These are phyloP conservation scores for Talaromyces amestolkiae DNA, from an alignment of 2,329 filamentous ascomycete species.

Conservation along the genomic window DNA sequence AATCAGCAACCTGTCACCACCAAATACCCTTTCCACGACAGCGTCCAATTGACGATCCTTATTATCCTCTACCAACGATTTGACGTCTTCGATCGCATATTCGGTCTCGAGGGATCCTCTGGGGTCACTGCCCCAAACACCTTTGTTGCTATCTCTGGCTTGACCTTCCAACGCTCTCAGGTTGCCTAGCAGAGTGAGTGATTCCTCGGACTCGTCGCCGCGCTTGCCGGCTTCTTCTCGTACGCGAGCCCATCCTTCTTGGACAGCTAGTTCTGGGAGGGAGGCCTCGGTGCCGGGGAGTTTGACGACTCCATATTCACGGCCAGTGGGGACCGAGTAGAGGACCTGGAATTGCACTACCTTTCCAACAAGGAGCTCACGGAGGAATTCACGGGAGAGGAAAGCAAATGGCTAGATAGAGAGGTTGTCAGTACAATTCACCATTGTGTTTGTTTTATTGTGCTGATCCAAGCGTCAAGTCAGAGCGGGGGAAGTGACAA, in stretches of 20 bases:
- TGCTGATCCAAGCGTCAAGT: neutral
- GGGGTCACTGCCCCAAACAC: slow-evolving; percentile 69
- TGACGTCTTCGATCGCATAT: slow-evolving; percentile 75
- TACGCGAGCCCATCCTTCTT: slow-evolving; percentile 88
- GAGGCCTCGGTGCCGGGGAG: slow-evolving; percentile 67
- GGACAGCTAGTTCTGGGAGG: slow-evolving; percentile 78
- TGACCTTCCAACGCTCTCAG: slow-evolving; percentile 73
- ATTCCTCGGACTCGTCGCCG: slow-evolving; percentile 81
- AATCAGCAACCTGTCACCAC: slow-evolving; percentile 83
- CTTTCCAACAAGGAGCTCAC: slow-evolving; percentile 80
- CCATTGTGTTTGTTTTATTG: neutral
- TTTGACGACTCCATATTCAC: slow-evolving; percentile 81
- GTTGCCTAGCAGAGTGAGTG: slow-evolving; percentile 67
- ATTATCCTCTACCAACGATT: slow-evolving; percentile 73
- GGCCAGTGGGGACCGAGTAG: slow-evolving; percentile 79
- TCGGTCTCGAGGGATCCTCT: slow-evolving; percentile 69
- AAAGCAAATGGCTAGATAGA: slow-evolving; percentile 70
- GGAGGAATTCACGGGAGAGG: slow-evolving; percentile 89
- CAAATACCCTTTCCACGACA: slow-evolving; percentile 86
- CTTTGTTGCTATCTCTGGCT: slow-evolving; percentile 75
- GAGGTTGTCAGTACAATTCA: neutral
- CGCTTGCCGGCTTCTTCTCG: slow-evolving; percentile 84
- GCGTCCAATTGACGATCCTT: slow-evolving; percentile 83
- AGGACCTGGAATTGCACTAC: slow-evolving; percentile 78
- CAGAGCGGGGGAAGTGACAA: slow-evolving; percentile 11